Evolutionary conservation across 139 green algal genomes (phyloP), one percentile per base, ranked within the genome.

Genomic region (Volvox reticuliferus): DNA sequence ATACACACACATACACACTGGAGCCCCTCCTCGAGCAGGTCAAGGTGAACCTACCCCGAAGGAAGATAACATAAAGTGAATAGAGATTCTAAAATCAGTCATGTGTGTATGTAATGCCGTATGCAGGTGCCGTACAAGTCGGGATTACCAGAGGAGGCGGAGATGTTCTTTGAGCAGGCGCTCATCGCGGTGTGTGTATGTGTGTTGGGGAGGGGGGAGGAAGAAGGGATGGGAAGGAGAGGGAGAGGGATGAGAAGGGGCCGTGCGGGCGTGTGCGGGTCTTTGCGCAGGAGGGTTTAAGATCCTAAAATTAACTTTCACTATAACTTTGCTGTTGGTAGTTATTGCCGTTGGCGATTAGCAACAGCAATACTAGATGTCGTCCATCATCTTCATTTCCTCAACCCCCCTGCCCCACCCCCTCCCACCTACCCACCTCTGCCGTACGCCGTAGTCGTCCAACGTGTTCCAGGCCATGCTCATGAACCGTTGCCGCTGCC

Each of bases 161-260:
- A 95, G 2, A 85, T 96, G 55, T 98, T 98, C 65, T 62, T 98
- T 26, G 96, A 98, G 86, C 96, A 98, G 88, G 94, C 91, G 3
- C 44, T 92, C 68, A 98, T 98, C 55, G 96, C 95, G 89, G 96
- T 97, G 37, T 73, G 65, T 28, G 9, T 16, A 2, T 16, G 65
- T 69, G 62, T 69, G 16, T 73, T 73, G 65, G 65, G 65, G 65
- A 2, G 9, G 65, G 65, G 24, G 65, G 12, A 16, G 65, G 76
- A 62, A 19, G 76, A 24, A 32, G 30, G 76, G 12, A 36, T 13
- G 76, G 76, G 76, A 82, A 1, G 65, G 65, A 12, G 12, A 28
- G 6, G 6, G 65, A 26, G 65, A 12, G 65, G 16, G 65, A 9
- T 73, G 9, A 55, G 44, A 55, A 5, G n/a, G n/a, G n/a, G n/a